Percentiles rank a stretch among this genome's conserved stretches.
Conservation (phyloP, 2,329 filamentous ascomycete genomes). For the Dendryphion nanum region DNA sequence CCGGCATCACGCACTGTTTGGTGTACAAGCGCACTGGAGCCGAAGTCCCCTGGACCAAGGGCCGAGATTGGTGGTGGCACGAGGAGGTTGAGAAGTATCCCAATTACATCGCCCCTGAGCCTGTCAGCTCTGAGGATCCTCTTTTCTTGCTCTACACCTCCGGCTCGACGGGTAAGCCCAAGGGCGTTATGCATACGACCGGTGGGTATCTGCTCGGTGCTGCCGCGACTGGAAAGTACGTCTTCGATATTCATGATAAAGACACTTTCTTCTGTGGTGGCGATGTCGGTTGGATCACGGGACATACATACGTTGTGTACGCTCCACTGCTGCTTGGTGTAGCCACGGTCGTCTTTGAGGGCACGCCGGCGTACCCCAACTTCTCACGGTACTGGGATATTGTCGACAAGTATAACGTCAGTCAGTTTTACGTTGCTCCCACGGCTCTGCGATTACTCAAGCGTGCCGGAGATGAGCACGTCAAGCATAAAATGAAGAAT, state of each 20-base stretch:
- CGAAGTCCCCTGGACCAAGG: constrained; percentile 85
- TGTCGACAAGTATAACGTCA: constrained; percentile 90
- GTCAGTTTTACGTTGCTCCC: constrained; percentile 97
- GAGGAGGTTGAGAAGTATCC: constrained; percentile 98
- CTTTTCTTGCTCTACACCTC: constrained; percentile 98
- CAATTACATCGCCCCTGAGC: constrained; percentile 82
- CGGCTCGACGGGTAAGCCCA: constrained; percentile 96
- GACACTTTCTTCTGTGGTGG: constrained; percentile 97
- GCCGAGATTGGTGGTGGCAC: constrained; percentile 96
- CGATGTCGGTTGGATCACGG: constrained; percentile 98
- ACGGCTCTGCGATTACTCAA: constrained; percentile 92
- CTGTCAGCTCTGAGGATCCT: constrained; percentile 90
- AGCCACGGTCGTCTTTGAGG: constrained; percentile 94
- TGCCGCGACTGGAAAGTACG: constrained; percentile 93
- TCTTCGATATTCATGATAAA: constrained; percentile 94
- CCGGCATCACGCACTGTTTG: constrained; percentile 77
- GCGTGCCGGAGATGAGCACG: constrained; percentile 89
- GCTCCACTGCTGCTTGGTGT: constrained; percentile 90
- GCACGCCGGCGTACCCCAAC: constrained; percentile 93
- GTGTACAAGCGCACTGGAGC: constrained; percentile 95
- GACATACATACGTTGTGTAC: constrained; percentile 97
- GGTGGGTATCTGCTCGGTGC: constrained; percentile 93
- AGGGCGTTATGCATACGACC: constrained; percentile 98
- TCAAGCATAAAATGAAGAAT: constrained; percentile 84
- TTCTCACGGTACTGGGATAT: constrained; percentile 99